Base-by-base conservation (phyloP, 176 grass and related monocot genomes). In the Cenchrus americanus region DNA sequence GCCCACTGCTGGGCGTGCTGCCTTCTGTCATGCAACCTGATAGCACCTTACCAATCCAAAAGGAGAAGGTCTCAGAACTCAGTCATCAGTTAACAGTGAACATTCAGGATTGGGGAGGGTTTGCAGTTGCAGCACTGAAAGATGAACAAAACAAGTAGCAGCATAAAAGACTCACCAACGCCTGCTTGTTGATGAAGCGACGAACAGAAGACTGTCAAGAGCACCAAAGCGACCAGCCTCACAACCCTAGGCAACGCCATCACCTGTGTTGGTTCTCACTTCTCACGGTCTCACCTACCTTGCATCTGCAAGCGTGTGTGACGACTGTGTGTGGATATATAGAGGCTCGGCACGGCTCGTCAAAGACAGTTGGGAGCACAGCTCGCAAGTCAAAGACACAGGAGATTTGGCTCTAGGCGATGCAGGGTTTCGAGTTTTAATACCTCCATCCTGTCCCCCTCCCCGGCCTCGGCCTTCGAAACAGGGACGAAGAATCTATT, bases 401-500 rank as follows among this genome's bases (percentile, higher is more conserved):
- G 63, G 75, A 89, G 84, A 87, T 89, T 90, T 81, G 78, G 88
- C 37, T 58, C 54, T 48, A 21, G 53, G 82, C 63, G 10, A 68
- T 71, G 75, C 69, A 78, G 52, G 37, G 54, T 51, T 66, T 27
- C 79, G 54, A 87, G 81, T 94, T 92, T 83, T 89, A 94, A 80
- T 86, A 47, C 61, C 51, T 82, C 78, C 75, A 5, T 90, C 74
- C 60, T 91, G 86, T 85, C 77, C 84, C 84, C 87, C 77, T 92
- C 86, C 47, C 12, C 7, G n/a, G 80, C 69, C 75, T 90, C 60
- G 75, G 80, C 72, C 71, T 80, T 71, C 84, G 83, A 46, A 78
- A 52, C 67, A 41, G 80, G 53, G 68, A 80, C 32, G 86, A 92
- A 95, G 93, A 95, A 88, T 92, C 90, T 86, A 78, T 95, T 69